Base-by-base conservation (phyloP, 1,139 yeast genomes). In the Nakaseomyces bracarensis region DNA sequence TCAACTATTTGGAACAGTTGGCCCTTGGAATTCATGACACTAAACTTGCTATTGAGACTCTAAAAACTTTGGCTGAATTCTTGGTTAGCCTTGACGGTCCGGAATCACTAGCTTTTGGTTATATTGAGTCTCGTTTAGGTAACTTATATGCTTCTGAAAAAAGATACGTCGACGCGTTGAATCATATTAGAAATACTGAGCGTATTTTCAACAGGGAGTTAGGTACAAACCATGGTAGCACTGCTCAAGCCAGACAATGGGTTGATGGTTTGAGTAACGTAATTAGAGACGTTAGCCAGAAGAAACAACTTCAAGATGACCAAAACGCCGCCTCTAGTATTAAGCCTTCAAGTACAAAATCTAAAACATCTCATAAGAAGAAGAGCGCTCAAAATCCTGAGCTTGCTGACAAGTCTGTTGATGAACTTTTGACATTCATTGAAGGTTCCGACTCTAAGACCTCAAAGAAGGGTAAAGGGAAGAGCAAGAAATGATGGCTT, bases 351-450 rank as follows among this genome's bases (percentile, higher is more conserved):
- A 33, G 33, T 13, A 21, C 42, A 22, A 44, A 45, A 26, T 36
- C 45, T 7, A 37, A 39, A 20, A 14, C 41, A 16, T 39, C 39
- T 16, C 46, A 41, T 20, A 39, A 47, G 49, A 63, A 63, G 44
- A 66, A 65, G 46, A 49, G 55, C n/a, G 54, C 53, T 10, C 56
- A 75, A 11, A 67, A 73, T 51, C 79, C 83, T 19, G 73, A 70
- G 31, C 70, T 80, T 49, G 79, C 81, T 11, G 64, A 66, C 41
- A 70, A 77, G 60, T 76, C 83, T 15, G 73, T 81, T 44, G 89
- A 80, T 41, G 89, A 80, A 46, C 74, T 82, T 48, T 67, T 81
- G 64, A 70, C 70, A 41, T 82, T 74, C 54, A 79, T 82, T 53
- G 82, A 79, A 59, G 84, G 82, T 38, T 57, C 55, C 14, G 54